These are phyloP conservation scores for Globisporangium abappressorium DNA, from an alignment of 352 stramenopile genomes.

Conservation along the genomic window DNA sequence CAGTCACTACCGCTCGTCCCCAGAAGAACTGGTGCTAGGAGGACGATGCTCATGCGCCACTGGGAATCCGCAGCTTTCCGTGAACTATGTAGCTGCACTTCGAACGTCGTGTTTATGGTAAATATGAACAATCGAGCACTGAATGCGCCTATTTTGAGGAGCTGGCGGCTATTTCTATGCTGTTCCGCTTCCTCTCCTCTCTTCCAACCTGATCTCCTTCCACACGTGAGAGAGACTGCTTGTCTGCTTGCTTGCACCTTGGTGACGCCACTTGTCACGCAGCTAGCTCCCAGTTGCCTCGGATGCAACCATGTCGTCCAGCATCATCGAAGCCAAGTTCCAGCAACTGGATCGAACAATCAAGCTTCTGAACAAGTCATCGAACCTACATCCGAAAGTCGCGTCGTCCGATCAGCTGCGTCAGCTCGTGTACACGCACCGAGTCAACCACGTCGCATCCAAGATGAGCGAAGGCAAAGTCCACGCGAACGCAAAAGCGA, in stretches of 20 bases:
- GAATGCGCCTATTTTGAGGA: slow-evolving; percentile 1
- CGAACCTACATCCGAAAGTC: slow-evolving; percentile 23
- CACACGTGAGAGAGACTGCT: not conserved
- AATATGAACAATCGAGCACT: not conserved
- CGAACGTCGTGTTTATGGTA: not conserved
- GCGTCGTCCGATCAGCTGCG: slow-evolving; percentile 50
- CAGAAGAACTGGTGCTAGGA: too few relatives aligned
- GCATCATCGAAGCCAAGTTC: slow-evolving; percentile 68
- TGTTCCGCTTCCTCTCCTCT: not conserved
- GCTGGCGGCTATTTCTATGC: not conserved
- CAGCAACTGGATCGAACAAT: slow-evolving; percentile 53
- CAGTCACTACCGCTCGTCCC: too few relatives aligned
- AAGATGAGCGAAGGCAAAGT: slow-evolving; percentile 1
- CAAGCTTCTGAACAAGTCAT: slow-evolving; percentile 34
- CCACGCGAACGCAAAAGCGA: not conserved
- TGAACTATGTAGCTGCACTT: not conserved
- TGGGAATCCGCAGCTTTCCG: not conserved
- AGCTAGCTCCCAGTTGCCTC: not conserved
- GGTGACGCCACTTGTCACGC: not conserved
- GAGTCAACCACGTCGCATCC: not conserved
- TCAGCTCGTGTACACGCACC: slow-evolving; percentile 39
- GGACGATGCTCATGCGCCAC: not conserved
- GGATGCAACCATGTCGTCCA: slow-evolving; percentile 44
- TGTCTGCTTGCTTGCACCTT: not conserved
- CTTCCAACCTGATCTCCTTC: not conserved